phyloP scores from a whole-genome alignment of 2,329 filamentous ascomycete species.

The Stagonosporopsis rhizophila region DNA sequence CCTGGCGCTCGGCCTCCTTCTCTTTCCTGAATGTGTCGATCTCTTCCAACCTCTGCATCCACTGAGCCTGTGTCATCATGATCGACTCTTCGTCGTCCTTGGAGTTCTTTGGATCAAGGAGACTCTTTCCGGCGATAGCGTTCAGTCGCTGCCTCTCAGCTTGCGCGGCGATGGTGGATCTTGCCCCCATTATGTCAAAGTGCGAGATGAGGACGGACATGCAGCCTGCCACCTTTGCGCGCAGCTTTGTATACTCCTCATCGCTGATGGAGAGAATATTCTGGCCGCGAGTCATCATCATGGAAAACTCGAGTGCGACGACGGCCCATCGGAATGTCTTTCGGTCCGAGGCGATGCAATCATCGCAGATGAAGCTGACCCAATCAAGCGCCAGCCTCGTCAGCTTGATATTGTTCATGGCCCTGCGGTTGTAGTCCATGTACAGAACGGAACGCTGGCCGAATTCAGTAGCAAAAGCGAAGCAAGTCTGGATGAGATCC shows the following conservation, averaged over 20 bases:
- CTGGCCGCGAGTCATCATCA: conserved; percentile 93
- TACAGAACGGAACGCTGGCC: conserved; percentile 92
- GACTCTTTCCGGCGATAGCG: conserved; percentile 76
- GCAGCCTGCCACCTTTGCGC: conserved; percentile 90
- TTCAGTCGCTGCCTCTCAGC: conserved; percentile 90
- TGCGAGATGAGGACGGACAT: conserved; percentile 98
- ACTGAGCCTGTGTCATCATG: conserved; percentile 75
- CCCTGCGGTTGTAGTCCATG: conserved; percentile 92
- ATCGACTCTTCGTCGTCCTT: conserved; percentile 87
- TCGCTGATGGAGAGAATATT: conserved; percentile 92
- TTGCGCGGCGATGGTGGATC: conserved; percentile 90
- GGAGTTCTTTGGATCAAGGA: conserved; percentile 76
- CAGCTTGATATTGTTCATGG: conserved; percentile 96
- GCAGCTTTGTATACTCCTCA: conserved; percentile 81
- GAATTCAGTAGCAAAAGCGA: conserved; percentile 98
- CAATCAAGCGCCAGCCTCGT: conserved; percentile 93
- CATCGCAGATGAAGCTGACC: conserved; percentile 97
- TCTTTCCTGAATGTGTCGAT: conserved; percentile 82
- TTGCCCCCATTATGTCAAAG: conserved; percentile 98
- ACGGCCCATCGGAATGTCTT: conserved; percentile 99
- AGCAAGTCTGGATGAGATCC: conserved; percentile 96
- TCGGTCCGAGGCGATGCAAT: conserved; percentile 90
- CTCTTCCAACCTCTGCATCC: conserved; percentile 73
- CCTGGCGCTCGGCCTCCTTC: conserved; percentile 83
- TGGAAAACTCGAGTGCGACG: conserved; percentile 91